Percentiles rank a stretch among this genome's conserved stretches.
These are phyloP conservation scores for Brassica incana DNA, from an alignment of 345 rosid species.

Conservation along the genomic window DNA sequence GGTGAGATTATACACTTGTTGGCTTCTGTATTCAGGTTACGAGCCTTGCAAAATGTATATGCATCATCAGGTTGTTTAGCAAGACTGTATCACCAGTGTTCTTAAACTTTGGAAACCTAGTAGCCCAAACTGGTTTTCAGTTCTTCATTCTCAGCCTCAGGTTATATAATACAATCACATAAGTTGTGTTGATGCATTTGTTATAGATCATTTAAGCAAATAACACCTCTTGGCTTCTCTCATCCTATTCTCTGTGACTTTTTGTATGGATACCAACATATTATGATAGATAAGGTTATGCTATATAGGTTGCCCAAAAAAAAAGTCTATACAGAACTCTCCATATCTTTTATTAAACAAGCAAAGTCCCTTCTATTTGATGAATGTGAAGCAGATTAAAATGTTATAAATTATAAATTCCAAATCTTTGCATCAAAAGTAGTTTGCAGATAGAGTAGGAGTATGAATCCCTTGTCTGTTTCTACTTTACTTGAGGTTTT, in stretches of 20 bases:
- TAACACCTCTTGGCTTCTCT: background rate
- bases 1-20: too few relatives aligned
- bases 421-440: background rate
- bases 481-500: background rate
- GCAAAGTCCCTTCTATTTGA: background rate
- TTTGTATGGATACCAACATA: background rate
- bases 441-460: background rate
- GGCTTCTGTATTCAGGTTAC: background rate
- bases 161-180: background rate
- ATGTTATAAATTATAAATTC: background rate
- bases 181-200: conserved; percentile 1
- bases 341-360: background rate
- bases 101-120: too few relatives aligned
- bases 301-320: too few relatives aligned
- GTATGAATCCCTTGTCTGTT: background rate
- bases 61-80: background rate
- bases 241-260: background rate
- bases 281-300: background rate
- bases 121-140: too few relatives aligned
- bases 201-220: background rate
- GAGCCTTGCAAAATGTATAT: background rate
- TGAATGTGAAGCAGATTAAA: background rate
- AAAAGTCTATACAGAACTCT: background rate
- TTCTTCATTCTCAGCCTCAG: too few relatives aligned
- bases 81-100: too few relatives aligned